phyloP scores from a whole-genome alignment of 306 rosid genomes.

The Luffa aegyptiaca region DNA sequence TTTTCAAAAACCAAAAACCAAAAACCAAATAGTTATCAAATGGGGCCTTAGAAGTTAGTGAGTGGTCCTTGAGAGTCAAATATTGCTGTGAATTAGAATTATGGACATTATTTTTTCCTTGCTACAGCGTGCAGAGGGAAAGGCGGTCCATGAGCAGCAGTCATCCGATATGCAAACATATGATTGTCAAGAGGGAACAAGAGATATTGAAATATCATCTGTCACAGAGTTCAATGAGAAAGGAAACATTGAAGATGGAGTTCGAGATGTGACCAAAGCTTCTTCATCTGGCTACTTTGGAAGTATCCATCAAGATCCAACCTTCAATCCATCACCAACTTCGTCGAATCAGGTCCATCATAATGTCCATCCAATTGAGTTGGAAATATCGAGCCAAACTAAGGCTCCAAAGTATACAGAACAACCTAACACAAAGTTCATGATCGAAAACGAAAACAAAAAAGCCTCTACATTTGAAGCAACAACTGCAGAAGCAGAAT shows the following conservation, averaged over 20 bases:
- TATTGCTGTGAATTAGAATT: not conserved
- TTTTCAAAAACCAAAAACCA: too few relatives aligned
- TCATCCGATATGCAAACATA: slow-evolving; percentile 6
- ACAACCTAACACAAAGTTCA: slow-evolving; percentile 13
- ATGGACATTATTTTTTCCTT: slow-evolving; percentile 2
- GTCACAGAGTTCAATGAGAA: slow-evolving; percentile 17
- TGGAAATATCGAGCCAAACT: slow-evolving; percentile 16
- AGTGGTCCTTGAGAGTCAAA: not conserved
- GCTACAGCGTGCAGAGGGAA: slow-evolving; percentile 27
- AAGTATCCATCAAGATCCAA: slow-evolving; percentile 14
- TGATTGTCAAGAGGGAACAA: slow-evolving; percentile 17
- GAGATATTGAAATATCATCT: slow-evolving; percentile 21
- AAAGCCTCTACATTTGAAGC: slow-evolving; percentile 29
- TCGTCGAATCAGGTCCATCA: slow-evolving; percentile 10
- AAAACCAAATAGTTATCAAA: too few relatives aligned
- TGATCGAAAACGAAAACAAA: slow-evolving; percentile 13
- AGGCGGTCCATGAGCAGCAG: slow-evolving; percentile 15
- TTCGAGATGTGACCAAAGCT: not conserved
- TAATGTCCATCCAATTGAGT: slow-evolving; percentile 14
- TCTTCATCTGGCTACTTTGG: slow-evolving; percentile 20
- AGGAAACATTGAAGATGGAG: slow-evolving; percentile 11
- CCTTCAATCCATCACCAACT: slow-evolving; percentile 2
- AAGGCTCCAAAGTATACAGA: slow-evolving; percentile 11
- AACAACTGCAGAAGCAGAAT: slow-evolving; percentile 47
- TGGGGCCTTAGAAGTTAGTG: not conserved